Evolutionary conservation across 23 red algal genomes (phyloP), one percentile per base, ranked within the genome.

Genomic region (Gracilaria vermiculophylla): DNA sequence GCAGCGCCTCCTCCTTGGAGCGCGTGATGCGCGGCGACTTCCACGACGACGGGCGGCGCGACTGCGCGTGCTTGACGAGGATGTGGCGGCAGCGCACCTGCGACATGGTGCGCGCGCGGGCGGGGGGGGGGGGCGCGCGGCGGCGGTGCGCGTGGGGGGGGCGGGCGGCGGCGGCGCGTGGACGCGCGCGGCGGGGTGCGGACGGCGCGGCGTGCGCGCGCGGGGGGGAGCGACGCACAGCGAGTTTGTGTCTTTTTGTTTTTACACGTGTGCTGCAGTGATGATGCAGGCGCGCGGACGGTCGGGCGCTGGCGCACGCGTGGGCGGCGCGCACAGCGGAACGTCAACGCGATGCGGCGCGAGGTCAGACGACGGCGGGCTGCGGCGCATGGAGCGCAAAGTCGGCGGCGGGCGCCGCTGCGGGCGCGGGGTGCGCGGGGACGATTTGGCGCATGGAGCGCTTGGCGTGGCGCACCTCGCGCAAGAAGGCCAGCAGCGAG

Each of bases 11-110:
- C 40, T 78, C 92, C 50, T 77, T 78, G 20, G 64, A 33, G 40
- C 83, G 80, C 20, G 92, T 95, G 39, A 95, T 91, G 2, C 41
- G 49, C 32, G 35, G 43, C 19, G 66, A 82, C n/a, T 72, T 78
- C 85, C 95, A 91, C 14, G 95, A 97, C 27, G 76, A 55, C 78
- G 95, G 95, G 21, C 85, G 62, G 23, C 95, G 89, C 24, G 83
- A 87, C 28, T 65, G 83, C 20, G 76, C 33, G 57, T 97, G 95
- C 64, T 97, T 97, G 16, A 97, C 85, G 33, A 97, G 95, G 15
- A 97, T 35, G 62, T 97, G 95, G 10, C 72, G 74, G 27, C 86
- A 90, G 2, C 62, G 86, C 35, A 90, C 86, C 36, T 75, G 83
- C 23, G 57, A 70, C 64, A 70, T 70, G 33, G 1, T 43, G 25